Conservation (phyloP, 179 eudicot species). For the Nepenthes alata region DNA sequence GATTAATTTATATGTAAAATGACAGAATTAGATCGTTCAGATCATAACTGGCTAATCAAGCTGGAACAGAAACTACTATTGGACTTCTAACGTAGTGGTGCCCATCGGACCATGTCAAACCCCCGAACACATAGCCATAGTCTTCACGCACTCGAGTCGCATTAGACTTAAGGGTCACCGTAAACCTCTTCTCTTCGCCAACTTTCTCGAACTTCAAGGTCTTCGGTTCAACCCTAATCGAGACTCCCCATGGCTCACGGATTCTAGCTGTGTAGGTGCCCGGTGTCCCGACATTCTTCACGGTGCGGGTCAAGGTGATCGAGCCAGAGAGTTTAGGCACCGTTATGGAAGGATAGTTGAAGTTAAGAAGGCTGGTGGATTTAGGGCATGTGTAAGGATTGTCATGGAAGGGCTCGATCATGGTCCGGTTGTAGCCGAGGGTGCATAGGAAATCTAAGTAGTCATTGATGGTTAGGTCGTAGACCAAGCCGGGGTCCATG, state of each 20-base stretch:
- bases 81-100: slow-evolving; percentile 57
- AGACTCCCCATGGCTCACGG: slow-evolving; percentile 23
- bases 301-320: slow-evolving; percentile 30
- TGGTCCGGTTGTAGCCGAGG: slow-evolving; percentile 33
- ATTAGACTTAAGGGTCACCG: slow-evolving; percentile 19
- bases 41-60: no score
- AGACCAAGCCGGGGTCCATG: slow-evolving; percentile 56
- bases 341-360: slow-evolving; percentile 64
- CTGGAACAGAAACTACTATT: slow-evolving; percentile 25
- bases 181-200: slow-evolving; percentile 44
- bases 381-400: slow-evolving; percentile 28
- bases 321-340: slow-evolving; percentile 22
- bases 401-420: slow-evolving; percentile 12
- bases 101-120: slow-evolving; percentile 50
- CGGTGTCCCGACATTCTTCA: slow-evolving; percentile 58
- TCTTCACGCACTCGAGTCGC: not conserved
- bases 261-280: slow-evolving; percentile 28
- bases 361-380: slow-evolving; percentile 12
- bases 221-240: slow-evolving; percentile 28
- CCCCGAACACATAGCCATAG: slow-evolving; percentile 29
- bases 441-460: slow-evolving; percentile 50
- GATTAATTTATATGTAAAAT: no score
- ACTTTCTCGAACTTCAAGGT: slow-evolving; percentile 23
- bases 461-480: slow-evolving; percentile 31
- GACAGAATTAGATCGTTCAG: no score